A percentile compares a stretch with the other conserved stretches of the same genome.
These are phyloP conservation scores for Vitrella brassicaformis DNA, from an alignment of 73 alveolate genomes.

Conservation along the genomic window DNA sequence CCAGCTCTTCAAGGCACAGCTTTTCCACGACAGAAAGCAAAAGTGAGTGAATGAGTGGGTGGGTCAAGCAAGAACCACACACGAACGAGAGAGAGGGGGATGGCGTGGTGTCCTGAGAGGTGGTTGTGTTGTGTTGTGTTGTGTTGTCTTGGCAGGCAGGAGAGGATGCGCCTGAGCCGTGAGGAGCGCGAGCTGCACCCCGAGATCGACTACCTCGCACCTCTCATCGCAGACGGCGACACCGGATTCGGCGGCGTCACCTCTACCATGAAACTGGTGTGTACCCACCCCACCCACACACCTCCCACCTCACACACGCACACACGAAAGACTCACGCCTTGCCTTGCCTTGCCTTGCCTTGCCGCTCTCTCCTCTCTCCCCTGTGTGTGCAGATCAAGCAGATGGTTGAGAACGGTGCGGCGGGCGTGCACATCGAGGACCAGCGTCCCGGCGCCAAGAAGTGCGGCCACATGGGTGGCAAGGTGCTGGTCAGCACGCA, in stretches of 20 bases:
- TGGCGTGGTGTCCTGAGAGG: no score
- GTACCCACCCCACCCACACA: no score
- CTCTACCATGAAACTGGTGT: conserved; percentile 67
- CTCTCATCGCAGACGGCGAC: conserved; percentile 85
- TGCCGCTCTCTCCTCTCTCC: no score
- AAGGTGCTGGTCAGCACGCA: conserved; percentile 72
- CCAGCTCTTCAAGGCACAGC: conserved; percentile 39
- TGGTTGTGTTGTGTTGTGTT: no score
- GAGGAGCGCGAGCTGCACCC: conserved; percentile 18
- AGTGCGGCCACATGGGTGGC: conserved; percentile 91
- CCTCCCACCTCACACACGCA: no score
- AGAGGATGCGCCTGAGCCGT: conserved; percentile 9
- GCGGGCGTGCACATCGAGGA: conserved; percentile 88
- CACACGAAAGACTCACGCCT: no score
- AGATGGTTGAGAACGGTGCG: conserved; percentile 83
- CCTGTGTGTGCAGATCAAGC: no score
- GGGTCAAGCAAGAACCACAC: no score
- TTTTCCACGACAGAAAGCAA: conserved; percentile 38
- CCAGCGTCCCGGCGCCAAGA: conserved; percentile 81
- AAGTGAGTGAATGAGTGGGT: no score
- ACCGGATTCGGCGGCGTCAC: conserved; percentile 89
- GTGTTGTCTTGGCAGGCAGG: no score
- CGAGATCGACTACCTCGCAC: conserved; percentile 64
- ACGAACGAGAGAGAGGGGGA: no score
- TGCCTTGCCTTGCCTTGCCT: no score